Evolutionary conservation across 768 basidiomycete genomes (phyloP), one percentile per base, ranked within the genome.

Genomic region (Serpula lacrymans): DNA sequence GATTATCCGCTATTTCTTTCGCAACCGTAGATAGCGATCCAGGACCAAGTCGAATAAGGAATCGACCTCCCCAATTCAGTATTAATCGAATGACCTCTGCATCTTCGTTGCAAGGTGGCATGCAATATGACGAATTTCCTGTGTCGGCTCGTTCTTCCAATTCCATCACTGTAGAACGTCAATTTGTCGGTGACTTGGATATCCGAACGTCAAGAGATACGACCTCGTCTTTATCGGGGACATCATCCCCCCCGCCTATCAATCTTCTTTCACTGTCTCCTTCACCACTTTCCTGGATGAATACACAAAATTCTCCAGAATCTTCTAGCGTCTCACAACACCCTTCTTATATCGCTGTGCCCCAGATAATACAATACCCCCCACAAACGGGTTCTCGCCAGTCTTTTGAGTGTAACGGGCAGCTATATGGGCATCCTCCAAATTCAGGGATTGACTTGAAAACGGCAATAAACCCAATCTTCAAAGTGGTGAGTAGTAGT

Each of bases 11-110:
- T 24, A 78, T 87, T 52, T 92, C 88, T 14, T 86, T 87, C 54
- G 78, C 82, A 18, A 87, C 89, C 4, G 85, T 88, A 38, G 88
- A 90, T 56, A 88, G 86, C 49, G 89, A 92, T 56, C 88, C 89
- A 35, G 88, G 89, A 0, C 88, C 88, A 6, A 65, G 76, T 34
- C 75, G 81, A 45, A 60, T 79, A 56, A 78, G 82, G 49, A 72
- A 74, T 55, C 74, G 80, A 46, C 76, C 81, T 7, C 75, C 77
- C 52, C 53, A 80, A 42, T 77, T 79, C 48, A 77, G 75, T 28
- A 77, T 88, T 50, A 84, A 78, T 59, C 77, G 87, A 46, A 84
- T 86, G 74, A 76, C 83, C 22, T 84, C 85, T 5, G 74, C 82
- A 50, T 84, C 83, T 25, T 89, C 88, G 14, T 58, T 89, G 44